These are phyloP conservation scores for Agrocybe praecox DNA, from an alignment of 768 basidiomycete species.

Conservation along the genomic window DNA sequence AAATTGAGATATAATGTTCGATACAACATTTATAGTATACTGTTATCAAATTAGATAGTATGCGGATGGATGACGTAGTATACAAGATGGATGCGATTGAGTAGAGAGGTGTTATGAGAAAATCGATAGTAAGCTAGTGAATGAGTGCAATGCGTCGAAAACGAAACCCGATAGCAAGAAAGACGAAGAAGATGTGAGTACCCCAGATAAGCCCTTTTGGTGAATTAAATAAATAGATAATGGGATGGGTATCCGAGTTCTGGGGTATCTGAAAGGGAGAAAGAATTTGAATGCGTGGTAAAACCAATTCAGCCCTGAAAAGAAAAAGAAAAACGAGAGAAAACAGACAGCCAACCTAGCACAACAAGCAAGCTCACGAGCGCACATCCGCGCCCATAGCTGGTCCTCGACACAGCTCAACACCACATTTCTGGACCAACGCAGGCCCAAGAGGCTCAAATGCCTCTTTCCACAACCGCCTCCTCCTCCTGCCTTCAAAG, in stretches of 20 bases:
- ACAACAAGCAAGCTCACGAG: not conserved
- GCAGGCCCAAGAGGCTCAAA: slow-evolving; percentile 68
- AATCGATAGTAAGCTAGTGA: not conserved
- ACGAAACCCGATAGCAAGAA: not conserved
- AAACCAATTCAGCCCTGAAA: not conserved
- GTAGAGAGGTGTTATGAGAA: not conserved
- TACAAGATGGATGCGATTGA: not conserved
- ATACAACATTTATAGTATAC: too few relatives aligned
- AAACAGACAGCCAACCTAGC: too few relatives aligned
- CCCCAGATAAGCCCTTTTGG: not conserved
- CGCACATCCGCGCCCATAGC: slow-evolving; percentile 17
- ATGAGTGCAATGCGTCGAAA: not conserved
- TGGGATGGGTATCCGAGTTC: not conserved
- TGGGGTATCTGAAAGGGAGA: not conserved
- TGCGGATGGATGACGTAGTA: too few relatives aligned
- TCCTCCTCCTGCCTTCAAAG: slow-evolving; percentile 67
- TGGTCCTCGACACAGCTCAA: slow-evolving; percentile 75
- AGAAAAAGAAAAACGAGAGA: not conserved
- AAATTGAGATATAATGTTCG: too few relatives aligned
- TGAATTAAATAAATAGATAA: not conserved
- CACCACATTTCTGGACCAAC: slow-evolving; percentile 72
- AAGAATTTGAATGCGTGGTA: not conserved
- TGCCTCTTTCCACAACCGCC: slow-evolving; percentile 61
- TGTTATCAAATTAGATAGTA: too few relatives aligned
- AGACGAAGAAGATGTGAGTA: not conserved